phyloP scores from a whole-genome alignment of 257 asterid genomes.

The Buddleja alternifolia region DNA sequence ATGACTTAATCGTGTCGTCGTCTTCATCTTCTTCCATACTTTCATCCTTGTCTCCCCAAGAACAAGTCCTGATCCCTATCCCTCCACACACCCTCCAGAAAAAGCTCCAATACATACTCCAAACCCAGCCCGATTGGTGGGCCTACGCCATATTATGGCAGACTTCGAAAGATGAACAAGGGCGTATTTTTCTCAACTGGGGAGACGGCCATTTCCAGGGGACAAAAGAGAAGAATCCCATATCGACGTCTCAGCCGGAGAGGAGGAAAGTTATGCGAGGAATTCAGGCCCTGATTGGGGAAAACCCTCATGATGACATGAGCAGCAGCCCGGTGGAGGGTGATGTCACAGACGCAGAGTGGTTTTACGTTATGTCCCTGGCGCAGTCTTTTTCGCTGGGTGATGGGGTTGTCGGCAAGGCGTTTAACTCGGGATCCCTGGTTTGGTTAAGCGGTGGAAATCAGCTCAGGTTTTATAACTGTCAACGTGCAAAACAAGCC shows the following conservation, averaged over 20 bases:
- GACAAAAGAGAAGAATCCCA: slow-evolving; percentile 22
- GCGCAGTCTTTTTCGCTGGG: slow-evolving; percentile 58
- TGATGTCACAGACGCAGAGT: slow-evolving; percentile 72
- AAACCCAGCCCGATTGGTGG: slow-evolving; percentile 55
- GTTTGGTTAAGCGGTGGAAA: slow-evolving; percentile 68
- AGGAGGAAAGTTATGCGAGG: slow-evolving; percentile 60
- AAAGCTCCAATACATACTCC: slow-evolving; percentile 56
- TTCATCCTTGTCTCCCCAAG: slow-evolving; percentile 1
- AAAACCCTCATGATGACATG: slow-evolving; percentile 8
- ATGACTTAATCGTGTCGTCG: slow-evolving; percentile 34
- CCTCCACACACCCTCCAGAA: slow-evolving; percentile 38
- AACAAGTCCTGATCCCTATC: too few species aligned
- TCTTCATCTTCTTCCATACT: slow-evolving; percentile 24
- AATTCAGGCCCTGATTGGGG: slow-evolving; percentile 61
- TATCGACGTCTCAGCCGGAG: slow-evolving; percentile 44
- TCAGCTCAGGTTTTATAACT: slow-evolving; percentile 60
- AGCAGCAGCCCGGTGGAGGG: slow-evolving; percentile 24
- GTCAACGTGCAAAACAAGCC: slow-evolving; percentile 72
- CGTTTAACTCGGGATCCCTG: slow-evolving; percentile 54
- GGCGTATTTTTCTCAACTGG: slow-evolving; percentile 45
- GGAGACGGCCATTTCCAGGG: slow-evolving; percentile 74
- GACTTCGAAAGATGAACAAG: slow-evolving; percentile 42
- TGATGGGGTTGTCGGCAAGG: slow-evolving; percentile 63
- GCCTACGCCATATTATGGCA: slow-evolving; percentile 65
- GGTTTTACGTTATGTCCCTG: slow-evolving; percentile 86